These are phyloP conservation scores for Pseudocercospora fijiensis DNA, from an alignment of 2,329 filamentous ascomycete species.

Conservation along the genomic window DNA sequence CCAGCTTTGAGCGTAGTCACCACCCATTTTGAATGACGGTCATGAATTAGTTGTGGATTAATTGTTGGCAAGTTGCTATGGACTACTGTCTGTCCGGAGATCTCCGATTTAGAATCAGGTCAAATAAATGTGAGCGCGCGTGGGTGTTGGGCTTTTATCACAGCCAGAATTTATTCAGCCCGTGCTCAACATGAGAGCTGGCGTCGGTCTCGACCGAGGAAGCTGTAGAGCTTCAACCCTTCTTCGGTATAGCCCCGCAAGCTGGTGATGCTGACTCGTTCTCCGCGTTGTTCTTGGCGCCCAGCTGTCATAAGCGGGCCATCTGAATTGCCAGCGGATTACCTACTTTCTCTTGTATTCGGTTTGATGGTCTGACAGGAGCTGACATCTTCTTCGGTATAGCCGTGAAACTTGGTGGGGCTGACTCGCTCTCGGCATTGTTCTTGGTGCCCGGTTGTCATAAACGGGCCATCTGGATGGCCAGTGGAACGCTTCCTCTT, in stretches of 20 bases:
- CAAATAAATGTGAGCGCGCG: neutral
- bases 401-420: neutral
- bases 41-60: too few species aligned
- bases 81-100: too few species aligned
- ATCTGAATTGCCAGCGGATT: neutral
- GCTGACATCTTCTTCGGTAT: neutral
- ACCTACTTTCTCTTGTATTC: neutral
- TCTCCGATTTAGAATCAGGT: neutral
- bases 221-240: neutral
- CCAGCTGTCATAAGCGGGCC: neutral
- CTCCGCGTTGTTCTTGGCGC: conserved; percentile 2
- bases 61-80: too few species aligned
- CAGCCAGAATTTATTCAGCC: neutral
- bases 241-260: neutral
- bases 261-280: neutral
- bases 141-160: neutral
- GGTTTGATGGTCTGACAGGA: neutral
- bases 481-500: neutral
- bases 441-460: neutral
- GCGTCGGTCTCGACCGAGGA: conserved; percentile 2
- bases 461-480: neutral
- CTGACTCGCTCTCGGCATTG: neutral
- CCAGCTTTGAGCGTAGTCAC: conserved; percentile 28
- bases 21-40: conserved; percentile 21
- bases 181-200: neutral